Evolutionary conservation across 2,329 filamentous ascomycete species (phyloP).

Genomic region (Neofusicoccum parvum): DNA sequence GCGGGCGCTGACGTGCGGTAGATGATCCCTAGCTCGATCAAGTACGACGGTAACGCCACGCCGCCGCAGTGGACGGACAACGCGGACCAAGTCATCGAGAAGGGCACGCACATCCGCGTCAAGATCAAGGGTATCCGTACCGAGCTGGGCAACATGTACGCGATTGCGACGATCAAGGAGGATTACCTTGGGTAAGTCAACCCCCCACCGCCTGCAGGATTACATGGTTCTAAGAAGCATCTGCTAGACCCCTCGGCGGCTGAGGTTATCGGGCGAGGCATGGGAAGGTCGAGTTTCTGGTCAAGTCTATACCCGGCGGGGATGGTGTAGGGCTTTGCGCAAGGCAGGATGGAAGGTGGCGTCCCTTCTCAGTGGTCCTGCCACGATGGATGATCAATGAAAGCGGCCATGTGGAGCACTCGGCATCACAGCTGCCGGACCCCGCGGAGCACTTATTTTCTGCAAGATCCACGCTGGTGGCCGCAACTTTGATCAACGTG

Average conservation of each 20-base stretch:
- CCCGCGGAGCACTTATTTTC: not conserved
- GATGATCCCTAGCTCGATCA: constrained; percentile 90
- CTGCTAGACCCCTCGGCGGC: constrained; percentile 6
- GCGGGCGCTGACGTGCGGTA: constrained; percentile 39
- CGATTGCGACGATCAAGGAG: constrained; percentile 95
- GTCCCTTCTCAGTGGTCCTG: not conserved
- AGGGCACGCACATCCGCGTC: constrained; percentile 87
- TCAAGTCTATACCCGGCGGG: constrained; percentile 7
- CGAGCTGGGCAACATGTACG: constrained; percentile 93
- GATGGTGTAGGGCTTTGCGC: not conserved
- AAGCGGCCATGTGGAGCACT: not conserved
- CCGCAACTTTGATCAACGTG: constrained; percentile 14
- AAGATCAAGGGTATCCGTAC: constrained; percentile 93
- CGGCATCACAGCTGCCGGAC: not conserved
- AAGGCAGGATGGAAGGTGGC: not conserved
- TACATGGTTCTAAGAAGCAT: not conserved
- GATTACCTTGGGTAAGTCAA: constrained; percentile 31
- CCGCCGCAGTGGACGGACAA: constrained; percentile 97
- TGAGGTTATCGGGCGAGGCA: not conserved
- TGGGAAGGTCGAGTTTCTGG: not conserved
- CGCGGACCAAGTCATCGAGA: constrained; percentile 89
- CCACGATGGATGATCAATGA: not conserved
- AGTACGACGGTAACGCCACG: constrained; percentile 92
- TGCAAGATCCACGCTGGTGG: not conserved
- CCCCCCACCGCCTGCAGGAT: not conserved